These are phyloP conservation scores for Pichia sporocuriosa DNA, from an alignment of 805 yeast genomes.

Conservation along the genomic window DNA sequence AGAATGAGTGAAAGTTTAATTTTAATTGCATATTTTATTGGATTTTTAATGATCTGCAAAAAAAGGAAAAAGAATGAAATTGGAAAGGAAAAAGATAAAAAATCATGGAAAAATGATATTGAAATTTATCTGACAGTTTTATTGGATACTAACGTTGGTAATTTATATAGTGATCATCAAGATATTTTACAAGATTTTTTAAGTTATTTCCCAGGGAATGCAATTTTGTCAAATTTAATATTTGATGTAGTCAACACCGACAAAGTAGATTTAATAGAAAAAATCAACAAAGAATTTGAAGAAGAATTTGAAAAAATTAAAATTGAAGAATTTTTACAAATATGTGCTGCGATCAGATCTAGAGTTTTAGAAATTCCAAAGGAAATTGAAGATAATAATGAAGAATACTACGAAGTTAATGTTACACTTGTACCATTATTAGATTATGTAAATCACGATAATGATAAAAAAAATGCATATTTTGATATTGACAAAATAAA, in stretches of 20 bases:
- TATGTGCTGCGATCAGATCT: slow-evolving; percentile 43
- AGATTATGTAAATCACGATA: slow-evolving; percentile 62
- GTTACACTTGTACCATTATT: slow-evolving; percentile 58
- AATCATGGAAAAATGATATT: slow-evolving; percentile 10
- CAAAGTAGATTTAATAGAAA: slow-evolving; percentile 14
- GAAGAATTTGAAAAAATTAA: slow-evolving; percentile 3
- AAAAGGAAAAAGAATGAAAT: slow-evolving; percentile 4
- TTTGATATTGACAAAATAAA: slow-evolving; percentile 51
- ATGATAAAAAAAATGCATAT: slow-evolving; percentile 39
- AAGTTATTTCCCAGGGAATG: slow-evolving; percentile 16
- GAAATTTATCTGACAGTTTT: slow-evolving; percentile 31
- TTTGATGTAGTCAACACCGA: slow-evolving; percentile 12
- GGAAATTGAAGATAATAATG: slow-evolving; percentile 10
- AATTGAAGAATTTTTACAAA: slow-evolving; percentile 17
- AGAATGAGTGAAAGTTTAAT: slow-evolving; percentile 23
- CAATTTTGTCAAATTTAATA: slow-evolving; percentile 9
- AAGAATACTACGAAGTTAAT: slow-evolving; percentile 39
- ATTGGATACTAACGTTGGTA: slow-evolving; percentile 27
- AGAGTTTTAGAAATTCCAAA: slow-evolving; percentile 62
- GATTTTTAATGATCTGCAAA: slow-evolving; percentile 14
- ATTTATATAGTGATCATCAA: slow-evolving; percentile 24
- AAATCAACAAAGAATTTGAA: slow-evolving; percentile 15
- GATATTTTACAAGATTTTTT: slow-evolving; percentile 21
- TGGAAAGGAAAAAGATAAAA: background rate
- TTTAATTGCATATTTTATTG: slow-evolving; percentile 21